Evolutionary conservation across 768 basidiomycete species (phyloP), one percentile per base, ranked within the genome.

Genomic region (Boletellus ananas): DNA sequence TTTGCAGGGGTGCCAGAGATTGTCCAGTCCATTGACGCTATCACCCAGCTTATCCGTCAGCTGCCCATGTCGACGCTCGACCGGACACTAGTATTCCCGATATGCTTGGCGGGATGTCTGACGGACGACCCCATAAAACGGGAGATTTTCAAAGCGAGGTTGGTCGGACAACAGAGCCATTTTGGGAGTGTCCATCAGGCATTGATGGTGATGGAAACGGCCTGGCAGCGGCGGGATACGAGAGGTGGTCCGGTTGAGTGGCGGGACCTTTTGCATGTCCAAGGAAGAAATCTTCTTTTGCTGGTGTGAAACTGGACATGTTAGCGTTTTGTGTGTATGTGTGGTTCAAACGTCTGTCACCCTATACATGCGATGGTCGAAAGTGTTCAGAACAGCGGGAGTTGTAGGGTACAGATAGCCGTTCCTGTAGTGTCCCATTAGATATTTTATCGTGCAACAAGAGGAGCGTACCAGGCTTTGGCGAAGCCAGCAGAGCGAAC

Each of bases 101-200:
- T 88, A 48, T 84, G 81, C 63, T 71, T 92, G 36, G 81, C 84
- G 27, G 89, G 84, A 6, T 81, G 81, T 64, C 76, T 90, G 77
- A 79, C 85, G 39, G 82, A 87, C 64, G 80, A 84, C 63, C 78
- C 74, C 16, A 70, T 65, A 35, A 73, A 73, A 43, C 75, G 83
- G 33, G 80, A 82, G 44, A 75, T 82, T 57, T 72, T 86, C 64
- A 84, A 80, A 59, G 67, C 70, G 20, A 74, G 83, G 43, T 62
- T 88, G 42, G 74, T 78, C 21, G 68, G 62, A 27, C 74, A 79
- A 52, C 79, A 85, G 58, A 75, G 76, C 55, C 75, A 72, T 54
- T 76, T 83, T 54, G 85, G 84, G 4, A 85, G 84, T 64, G 59
- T 80, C 39, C 72, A 76, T 56, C 80, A 82, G 52, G 75, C 77